phyloP scores from a whole-genome alignment of 2,329 filamentous ascomycete species.

The Alternaria tenuissima region DNA sequence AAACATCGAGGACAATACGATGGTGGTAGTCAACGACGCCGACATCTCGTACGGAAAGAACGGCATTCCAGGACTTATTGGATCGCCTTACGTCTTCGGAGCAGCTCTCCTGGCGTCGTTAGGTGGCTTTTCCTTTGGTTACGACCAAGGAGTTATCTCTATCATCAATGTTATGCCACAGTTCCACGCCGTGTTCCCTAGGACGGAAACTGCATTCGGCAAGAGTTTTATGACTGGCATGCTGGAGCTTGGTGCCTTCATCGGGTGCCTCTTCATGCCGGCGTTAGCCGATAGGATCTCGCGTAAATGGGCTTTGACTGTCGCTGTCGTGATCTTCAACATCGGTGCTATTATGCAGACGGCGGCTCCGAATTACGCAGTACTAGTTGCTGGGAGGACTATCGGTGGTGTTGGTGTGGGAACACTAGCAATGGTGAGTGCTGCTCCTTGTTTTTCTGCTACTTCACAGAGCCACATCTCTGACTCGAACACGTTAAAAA shows the following conservation, averaged over 20 bases:
- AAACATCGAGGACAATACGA: too few relatives aligned
- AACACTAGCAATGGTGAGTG: too few relatives aligned
- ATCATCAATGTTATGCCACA: constrained; percentile 58
- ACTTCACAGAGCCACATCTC: not conserved
- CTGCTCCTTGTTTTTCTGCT: too few relatives aligned
- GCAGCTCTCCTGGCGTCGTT: constrained; percentile 32
- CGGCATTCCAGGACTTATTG: constrained; percentile 37
- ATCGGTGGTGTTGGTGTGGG: too few relatives aligned
- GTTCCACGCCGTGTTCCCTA: constrained; percentile 45
- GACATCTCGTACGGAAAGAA: constrained; percentile 3
- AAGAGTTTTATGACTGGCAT: constrained; percentile 51
- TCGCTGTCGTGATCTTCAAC: constrained; percentile 48
- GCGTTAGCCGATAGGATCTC: constrained; percentile 61
- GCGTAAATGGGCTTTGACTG: constrained; percentile 54
- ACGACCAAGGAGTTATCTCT: constrained; percentile 40
- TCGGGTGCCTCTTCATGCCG: constrained; percentile 29
- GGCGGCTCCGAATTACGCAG: constrained; percentile 55
- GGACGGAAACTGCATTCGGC: constrained; percentile 38
- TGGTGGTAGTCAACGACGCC: too few relatives aligned
- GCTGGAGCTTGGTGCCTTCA: constrained; percentile 56
- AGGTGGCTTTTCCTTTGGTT: constrained; percentile 53
- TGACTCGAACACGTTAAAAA: too few relatives aligned
- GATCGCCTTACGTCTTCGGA: constrained; percentile 54
- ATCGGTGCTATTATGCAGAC: constrained; percentile 59
- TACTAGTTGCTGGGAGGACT: constrained; percentile 56